A percentile compares a stretch with the other conserved stretches of the same genome.
These are phyloP conservation scores for Candida parachauliodes DNA, from an alignment of 805 yeast genomes.

Conservation along the genomic window DNA sequence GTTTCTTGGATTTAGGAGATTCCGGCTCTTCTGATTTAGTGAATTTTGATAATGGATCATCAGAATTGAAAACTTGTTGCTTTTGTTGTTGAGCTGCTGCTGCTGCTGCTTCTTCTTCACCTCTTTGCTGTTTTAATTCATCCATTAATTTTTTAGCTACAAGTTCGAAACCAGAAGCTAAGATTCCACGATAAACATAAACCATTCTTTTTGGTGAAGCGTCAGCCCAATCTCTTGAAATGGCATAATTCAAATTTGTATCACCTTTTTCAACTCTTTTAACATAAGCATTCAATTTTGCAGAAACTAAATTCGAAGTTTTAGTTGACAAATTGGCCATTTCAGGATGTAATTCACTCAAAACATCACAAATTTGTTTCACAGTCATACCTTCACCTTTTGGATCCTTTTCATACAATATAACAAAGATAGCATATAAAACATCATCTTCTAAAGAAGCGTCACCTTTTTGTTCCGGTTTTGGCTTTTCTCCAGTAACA, in stretches of 20 bases:
- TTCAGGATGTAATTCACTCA: constrained; percentile 73
- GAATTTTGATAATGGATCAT: constrained; percentile 2
- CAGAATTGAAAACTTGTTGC: background rate
- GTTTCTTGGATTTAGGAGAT: constrained; percentile 7
- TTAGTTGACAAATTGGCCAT: constrained; percentile 80
- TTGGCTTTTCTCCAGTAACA: constrained; percentile 67
- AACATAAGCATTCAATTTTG: constrained; percentile 80
- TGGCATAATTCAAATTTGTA: constrained; percentile 63
- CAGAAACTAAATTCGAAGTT: constrained; percentile 76
- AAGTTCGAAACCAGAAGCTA: constrained; percentile 70
- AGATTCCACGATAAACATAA: constrained; percentile 75
- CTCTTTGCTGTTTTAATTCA: constrained; percentile 16
- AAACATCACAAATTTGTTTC: constrained; percentile 76
- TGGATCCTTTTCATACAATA: constrained; percentile 64
- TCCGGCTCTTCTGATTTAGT: constrained; percentile 8
- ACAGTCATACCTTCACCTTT: constrained; percentile 84
- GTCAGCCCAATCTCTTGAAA: constrained; percentile 88
- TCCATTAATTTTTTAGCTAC: constrained; percentile 68
- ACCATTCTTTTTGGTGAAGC: constrained; percentile 89
- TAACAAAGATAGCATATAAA: constrained; percentile 68
- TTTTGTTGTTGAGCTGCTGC: constrained; percentile 1
- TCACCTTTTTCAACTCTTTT: constrained; percentile 85
- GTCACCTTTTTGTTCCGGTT: constrained; percentile 61
- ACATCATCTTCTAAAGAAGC: constrained; percentile 71
- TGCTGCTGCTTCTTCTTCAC: constrained; percentile 6